Conservation (phyloP, 768 basidiomycete species). For the Coprinopsis cinerea region DNA sequence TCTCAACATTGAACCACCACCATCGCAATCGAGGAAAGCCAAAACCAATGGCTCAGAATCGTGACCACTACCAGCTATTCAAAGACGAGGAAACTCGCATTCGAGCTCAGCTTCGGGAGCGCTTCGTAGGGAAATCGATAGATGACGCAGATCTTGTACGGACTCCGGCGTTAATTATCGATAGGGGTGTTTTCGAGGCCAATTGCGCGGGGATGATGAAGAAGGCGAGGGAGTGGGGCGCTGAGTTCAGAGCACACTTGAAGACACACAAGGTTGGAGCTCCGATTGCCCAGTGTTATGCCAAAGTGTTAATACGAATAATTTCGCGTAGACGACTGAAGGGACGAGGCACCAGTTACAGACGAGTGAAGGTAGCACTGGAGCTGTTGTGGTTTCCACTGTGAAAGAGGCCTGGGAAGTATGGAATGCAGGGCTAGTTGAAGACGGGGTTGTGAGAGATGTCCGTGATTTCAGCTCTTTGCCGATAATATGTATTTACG, state of each 20-base stretch:
- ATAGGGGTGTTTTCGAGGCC: slow-evolving; percentile 60
- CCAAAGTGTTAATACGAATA: not conserved
- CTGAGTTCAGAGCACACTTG: slow-evolving; percentile 74
- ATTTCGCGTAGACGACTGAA: slow-evolving; percentile 63
- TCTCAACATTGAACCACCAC: no score
- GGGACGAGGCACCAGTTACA: slow-evolving; percentile 66
- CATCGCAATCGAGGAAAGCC: not conserved
- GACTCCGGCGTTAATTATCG: slow-evolving; percentile 76
- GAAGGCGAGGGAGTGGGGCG: slow-evolving; percentile 59
- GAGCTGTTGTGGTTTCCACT: slow-evolving; percentile 75
- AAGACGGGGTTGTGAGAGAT: slow-evolving; percentile 72
- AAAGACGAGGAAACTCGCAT: slow-evolving; percentile 19
- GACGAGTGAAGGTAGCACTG: slow-evolving; percentile 45
- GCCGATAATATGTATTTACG: slow-evolving; percentile 2
- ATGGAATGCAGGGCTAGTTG: slow-evolving; percentile 57
- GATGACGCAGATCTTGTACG: slow-evolving; percentile 52
- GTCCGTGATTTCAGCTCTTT: slow-evolving; percentile 34
- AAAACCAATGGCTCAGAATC: slow-evolving; percentile 12
- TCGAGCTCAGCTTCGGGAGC: slow-evolving; percentile 43
- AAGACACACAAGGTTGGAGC: slow-evolving; percentile 71
- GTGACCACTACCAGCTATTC: slow-evolving; percentile 17
- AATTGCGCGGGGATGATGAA: slow-evolving; percentile 74
- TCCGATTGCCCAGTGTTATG: not conserved
- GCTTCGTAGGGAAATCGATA: slow-evolving; percentile 55
- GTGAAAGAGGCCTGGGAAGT: slow-evolving; percentile 79